Conservation (phyloP, 805 yeast species). For the Saccharomycopsis olivae region DNA sequence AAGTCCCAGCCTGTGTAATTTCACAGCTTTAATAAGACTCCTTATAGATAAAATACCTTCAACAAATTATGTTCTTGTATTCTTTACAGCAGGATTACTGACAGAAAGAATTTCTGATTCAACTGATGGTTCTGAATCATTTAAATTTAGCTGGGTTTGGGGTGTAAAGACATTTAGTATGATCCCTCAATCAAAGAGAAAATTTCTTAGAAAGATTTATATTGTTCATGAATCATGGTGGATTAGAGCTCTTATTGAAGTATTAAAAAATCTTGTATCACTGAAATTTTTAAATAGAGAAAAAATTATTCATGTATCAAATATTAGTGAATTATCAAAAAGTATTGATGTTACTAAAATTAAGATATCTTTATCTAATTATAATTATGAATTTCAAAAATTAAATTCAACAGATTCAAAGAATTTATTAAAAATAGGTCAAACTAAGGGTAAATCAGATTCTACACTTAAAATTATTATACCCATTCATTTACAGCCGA, state of each 20-base stretch:
- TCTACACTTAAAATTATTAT: conserved; percentile 29
- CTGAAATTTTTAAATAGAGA: conserved; percentile 31
- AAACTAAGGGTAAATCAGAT: conserved; percentile 8
- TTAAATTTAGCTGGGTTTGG: conserved; percentile 45
- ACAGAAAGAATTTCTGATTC: conserved; percentile 16
- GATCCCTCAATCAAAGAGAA: conserved; percentile 46
- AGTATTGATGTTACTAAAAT: conserved; percentile 65
- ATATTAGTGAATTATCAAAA: conserved; percentile 44
- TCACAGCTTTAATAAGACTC: conserved; percentile 44
- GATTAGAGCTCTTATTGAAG: conserved; percentile 64
- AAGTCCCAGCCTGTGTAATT: conserved; percentile 32
- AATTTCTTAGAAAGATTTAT: conserved; percentile 49
- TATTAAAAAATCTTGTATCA: conserved; percentile 51
- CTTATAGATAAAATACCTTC: conserved; percentile 49
- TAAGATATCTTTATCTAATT: conserved; percentile 67
- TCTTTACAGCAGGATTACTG: conserved; percentile 77
- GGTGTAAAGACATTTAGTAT: conserved; percentile 48
- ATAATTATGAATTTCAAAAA: conserved; percentile 48
- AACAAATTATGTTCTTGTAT: conserved; percentile 52
- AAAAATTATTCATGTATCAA: conserved; percentile 36
- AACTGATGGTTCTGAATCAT: conserved; percentile 28
- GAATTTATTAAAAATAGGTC: conserved; percentile 37
- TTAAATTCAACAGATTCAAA: conserved; percentile 39
- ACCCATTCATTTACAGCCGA: conserved; percentile 27
- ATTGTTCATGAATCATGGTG: conserved; percentile 91